Evolutionary conservation across 805 yeast genomes (phyloP), one percentile per base, ranked within the genome.

Genomic region (Candida quercuum): DNA sequence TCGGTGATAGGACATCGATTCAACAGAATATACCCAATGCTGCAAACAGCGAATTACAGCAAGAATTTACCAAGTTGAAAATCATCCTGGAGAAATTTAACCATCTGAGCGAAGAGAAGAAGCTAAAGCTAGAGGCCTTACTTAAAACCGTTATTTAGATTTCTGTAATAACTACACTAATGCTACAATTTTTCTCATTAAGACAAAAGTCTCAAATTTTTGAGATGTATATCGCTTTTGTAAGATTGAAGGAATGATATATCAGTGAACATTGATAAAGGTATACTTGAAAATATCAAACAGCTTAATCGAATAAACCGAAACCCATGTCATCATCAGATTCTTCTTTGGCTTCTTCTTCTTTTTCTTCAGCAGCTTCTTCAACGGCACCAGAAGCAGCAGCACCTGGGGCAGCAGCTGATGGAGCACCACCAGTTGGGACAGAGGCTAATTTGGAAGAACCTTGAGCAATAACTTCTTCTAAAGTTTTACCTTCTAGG

Each of bases 341-440:
- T 49, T 66, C 72, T 59, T 66, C 73, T 47, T 63, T 67, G 43
- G 61, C 71, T 48, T 63, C 72, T 36, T 43, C 45, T 52, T 35
- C 72, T 48, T 57, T 76, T 51, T 64, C 86, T 50, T 64, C 80
- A 52, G 66, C 82, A 46, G 66, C 79, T 33, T 52, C 80, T 40
- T 57, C 83, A 41, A 63, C 76, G 44, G 65, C 78, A 50, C 68
- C 77, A 48, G 68, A 74, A 54, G 70, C 73, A 57, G 70, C 71
- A 52, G 76, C 70, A 59, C 74, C 72, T 49, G 72, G 74, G 59
- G 68, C 71, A 55, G 70, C 66, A 48, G 81, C 68, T 52, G 76
- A 72, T 66, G 85, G 84, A 59, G 86, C 80, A 71, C 82, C 88
- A 71, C 85, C 89, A 61, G 85, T 59, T 72, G 93, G 88, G 46